Base-by-base conservation (phyloP, 805 yeast species). In the Tetrapisispora fleetii region DNA sequence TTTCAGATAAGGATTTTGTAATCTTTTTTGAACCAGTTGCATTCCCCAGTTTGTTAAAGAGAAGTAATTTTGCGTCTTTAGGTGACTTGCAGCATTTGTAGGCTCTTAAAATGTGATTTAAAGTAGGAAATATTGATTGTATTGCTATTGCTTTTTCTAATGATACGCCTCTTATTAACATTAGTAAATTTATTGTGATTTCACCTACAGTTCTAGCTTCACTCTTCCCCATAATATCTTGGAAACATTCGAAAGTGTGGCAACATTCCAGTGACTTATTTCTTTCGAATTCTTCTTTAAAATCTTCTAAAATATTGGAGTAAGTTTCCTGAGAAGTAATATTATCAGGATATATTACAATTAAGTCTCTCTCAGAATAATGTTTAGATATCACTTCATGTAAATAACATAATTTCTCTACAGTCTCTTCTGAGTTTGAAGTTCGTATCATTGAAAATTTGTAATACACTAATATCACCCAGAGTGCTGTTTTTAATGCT, bases 111-210 rank as follows among this genome's bases (percentile, higher is more conserved):
- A 91, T 70, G 18, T 59, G 62, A 35, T 68, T 67, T 0, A 97
- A 93, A 0, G 97, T 90, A 2, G 80, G 79, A 59, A 73, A 93
- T 39, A 73, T 62, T 18, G 70, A 69, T 64, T 90, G 97, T 10
- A 93, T 80, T 8, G 79, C 78, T 10, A 79, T 60, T 0, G 99
- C 99, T 60, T 85, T 88, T 53, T 91, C 97, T 30, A 86, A 67
- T 0, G 95, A 79, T 1, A 93, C 72, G 0, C 98, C 99, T 51
- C 78, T 75, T 2, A 85, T 75, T 2, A 89, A 77, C 83, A 89
- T 79, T 21, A 93, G 73, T 82, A 88, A 80, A 41, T 77, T 71
- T 1, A 88, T 67, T 56, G 80, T 91, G 57, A 87, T 67, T 52
- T 91, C 96, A 42, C 79, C 79, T 0, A 87, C 79, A 0, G 95